A percentile compares a stretch with the other conserved stretches of the same genome.
phyloP scores from a whole-genome alignment of 2,329 filamentous ascomycete species.

The Juglanconis oblonga region DNA sequence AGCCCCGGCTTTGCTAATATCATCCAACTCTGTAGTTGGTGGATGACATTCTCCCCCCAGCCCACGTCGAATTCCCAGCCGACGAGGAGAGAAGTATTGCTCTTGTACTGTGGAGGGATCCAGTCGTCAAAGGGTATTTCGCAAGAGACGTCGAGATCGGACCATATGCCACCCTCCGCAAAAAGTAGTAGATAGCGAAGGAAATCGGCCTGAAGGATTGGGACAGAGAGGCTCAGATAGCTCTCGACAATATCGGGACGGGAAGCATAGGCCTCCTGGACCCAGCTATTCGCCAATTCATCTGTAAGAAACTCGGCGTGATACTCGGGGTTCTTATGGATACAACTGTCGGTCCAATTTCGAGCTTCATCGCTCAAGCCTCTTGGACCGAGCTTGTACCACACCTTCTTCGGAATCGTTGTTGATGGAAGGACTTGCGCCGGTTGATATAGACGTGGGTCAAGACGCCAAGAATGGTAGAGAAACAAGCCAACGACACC shows the following conservation, averaged over 20 bases:
- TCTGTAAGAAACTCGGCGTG: neutral
- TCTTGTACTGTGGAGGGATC: neutral
- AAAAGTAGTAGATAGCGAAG: slow-evolving; percentile 18
- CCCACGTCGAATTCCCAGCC: slow-evolving; percentile 13
- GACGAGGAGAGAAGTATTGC: neutral
- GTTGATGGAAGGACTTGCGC: neutral
- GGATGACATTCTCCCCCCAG: slow-evolving; percentile 21
- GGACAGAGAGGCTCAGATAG: neutral
- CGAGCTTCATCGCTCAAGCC: neutral
- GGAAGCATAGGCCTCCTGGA: neutral
- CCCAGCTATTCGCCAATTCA: neutral
- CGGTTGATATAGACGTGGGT: neutral
- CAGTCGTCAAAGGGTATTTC: neutral
- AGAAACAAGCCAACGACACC: neutral
- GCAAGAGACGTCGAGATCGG: slow-evolving; percentile 17
- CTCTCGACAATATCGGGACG: slow-evolving; percentile 2
- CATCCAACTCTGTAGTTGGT: slow-evolving; percentile 23
- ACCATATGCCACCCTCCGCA: slow-evolving; percentile 19
- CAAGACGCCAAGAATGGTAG: neutral
- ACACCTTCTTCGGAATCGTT: slow-evolving; percentile 1
- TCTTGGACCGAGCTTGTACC: slow-evolving; percentile 1
- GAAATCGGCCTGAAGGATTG: slow-evolving; percentile 15
- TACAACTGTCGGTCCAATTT: slow-evolving; percentile 2
- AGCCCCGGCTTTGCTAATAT: slow-evolving; percentile 21
- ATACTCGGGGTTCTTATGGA: neutral